Evolutionary conservation across 2,329 filamentous ascomycete species (phyloP).

Genomic region (Cordyceps militaris): DNA sequence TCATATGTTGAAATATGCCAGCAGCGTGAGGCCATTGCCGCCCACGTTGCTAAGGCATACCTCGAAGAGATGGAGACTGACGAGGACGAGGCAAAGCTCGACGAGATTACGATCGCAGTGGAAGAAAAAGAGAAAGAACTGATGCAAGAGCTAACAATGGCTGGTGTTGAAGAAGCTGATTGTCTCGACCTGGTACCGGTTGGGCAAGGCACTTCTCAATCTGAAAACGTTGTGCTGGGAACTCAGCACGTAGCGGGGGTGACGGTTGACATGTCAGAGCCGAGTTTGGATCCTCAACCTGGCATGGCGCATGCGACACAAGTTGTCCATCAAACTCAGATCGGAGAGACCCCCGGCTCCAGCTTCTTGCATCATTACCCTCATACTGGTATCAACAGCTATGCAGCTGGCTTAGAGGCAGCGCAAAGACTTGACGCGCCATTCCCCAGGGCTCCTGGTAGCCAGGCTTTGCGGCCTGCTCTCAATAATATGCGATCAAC

Average conservation of each 20-base stretch:
- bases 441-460: constrained; percentile 20
- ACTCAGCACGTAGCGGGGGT: constrained; percentile 34
- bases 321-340: constrained; percentile 46
- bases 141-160: constrained; percentile 33
- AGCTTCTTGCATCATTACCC: constrained; percentile 18
- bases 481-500: neutral
- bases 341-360: constrained; percentile 24
- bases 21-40: constrained; percentile 39
- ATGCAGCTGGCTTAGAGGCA: neutral
- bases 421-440: constrained; percentile 8
- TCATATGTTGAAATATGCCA: constrained; percentile 35
- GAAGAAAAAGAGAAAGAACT: constrained; percentile 37
- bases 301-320: constrained; percentile 34
- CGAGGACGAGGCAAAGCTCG: constrained; percentile 43
- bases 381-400: neutral
- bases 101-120: constrained; percentile 40
- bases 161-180: constrained; percentile 37
- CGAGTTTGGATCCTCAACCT: constrained; percentile 26
- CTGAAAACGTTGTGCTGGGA: constrained; percentile 30
- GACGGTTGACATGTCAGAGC: constrained; percentile 26
- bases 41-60: constrained; percentile 43
- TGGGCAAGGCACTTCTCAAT: constrained; percentile 11
- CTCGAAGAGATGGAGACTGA: constrained; percentile 44
- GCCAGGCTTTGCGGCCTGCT: neutral
- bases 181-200: constrained; percentile 27